These are phyloP conservation scores for Lepidium sativum DNA, from an alignment of 345 rosid species.

Conservation along the genomic window DNA sequence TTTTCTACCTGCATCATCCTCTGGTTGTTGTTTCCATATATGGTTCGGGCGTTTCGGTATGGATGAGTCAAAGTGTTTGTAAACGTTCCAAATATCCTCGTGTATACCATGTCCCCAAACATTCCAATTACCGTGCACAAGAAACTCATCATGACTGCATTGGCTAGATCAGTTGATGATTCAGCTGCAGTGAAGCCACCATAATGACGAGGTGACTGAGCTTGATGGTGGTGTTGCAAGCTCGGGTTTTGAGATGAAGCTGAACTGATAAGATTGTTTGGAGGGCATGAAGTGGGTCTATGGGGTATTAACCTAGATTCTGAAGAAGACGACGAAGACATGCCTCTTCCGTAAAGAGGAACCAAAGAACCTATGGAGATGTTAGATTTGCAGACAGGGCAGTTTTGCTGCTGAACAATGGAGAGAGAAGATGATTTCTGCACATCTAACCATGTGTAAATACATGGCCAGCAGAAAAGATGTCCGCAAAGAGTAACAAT, in stretches of 20 bases:
- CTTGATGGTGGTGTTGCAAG: not conserved
- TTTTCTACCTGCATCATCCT: slow-evolving; percentile 51
- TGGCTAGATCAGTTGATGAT: slow-evolving; percentile 31
- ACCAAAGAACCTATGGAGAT: slow-evolving; percentile 57
- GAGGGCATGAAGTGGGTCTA: slow-evolving; percentile 42
- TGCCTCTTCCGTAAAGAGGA: slow-evolving; percentile 75
- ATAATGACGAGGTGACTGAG: slow-evolving; percentile 11
- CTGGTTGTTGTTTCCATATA: slow-evolving; percentile 31
- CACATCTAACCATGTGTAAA: slow-evolving; percentile 33
- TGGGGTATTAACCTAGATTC: slow-evolving; percentile 42
- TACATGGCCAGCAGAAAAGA: slow-evolving; percentile 78
- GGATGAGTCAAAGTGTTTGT: slow-evolving; percentile 35
- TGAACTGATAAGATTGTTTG: slow-evolving; percentile 13
- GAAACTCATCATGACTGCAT: slow-evolving; percentile 34
- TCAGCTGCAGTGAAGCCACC: slow-evolving; percentile 26
- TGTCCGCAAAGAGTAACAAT: slow-evolving; percentile 80
- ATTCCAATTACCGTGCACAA: slow-evolving; percentile 37
- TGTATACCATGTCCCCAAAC: slow-evolving; percentile 50
- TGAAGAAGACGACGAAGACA: slow-evolving; percentile 28
- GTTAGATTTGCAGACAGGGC: slow-evolving; percentile 79
- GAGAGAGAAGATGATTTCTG: slow-evolving; percentile 31
- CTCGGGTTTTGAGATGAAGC: slow-evolving; percentile 11
- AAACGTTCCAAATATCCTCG: slow-evolving; percentile 41
- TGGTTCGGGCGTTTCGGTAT: slow-evolving; percentile 27
- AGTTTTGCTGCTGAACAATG: slow-evolving; percentile 38